Conservation (phyloP, 345 rosid genomes). For the Capsella bursapastoris region DNA sequence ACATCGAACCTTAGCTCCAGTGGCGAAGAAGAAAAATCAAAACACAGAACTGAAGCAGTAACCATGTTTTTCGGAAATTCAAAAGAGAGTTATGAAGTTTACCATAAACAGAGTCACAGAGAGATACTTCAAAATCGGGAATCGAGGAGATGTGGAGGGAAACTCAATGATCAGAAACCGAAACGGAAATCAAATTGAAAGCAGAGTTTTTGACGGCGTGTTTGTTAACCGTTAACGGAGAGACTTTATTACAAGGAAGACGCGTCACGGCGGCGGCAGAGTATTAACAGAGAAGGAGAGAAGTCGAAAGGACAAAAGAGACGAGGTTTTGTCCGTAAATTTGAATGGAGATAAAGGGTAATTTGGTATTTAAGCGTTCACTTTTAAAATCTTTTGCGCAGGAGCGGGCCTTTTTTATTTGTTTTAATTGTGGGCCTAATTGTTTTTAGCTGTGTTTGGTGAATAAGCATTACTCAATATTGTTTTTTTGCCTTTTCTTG, state of each 20-base stretch:
- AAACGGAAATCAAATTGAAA: not conserved
- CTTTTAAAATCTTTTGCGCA: slow-evolving; percentile 19
- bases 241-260: not conserved
- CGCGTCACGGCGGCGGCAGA: slow-evolving; percentile 15
- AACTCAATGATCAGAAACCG: slow-evolving; percentile 4
- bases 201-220: slow-evolving; percentile 21
- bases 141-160: slow-evolving; percentile 8
- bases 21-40: slow-evolving; percentile 21
- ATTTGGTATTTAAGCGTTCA: not conserved
- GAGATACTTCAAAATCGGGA: slow-evolving; percentile 14
- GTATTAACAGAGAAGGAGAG: not conserved
- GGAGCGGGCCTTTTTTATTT: slow-evolving; percentile 28
- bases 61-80: not conserved
- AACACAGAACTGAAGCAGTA: not conserved
- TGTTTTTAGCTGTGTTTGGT: slow-evolving; percentile 9
- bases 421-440: slow-evolving; percentile 13
- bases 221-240: slow-evolving; percentile 20
- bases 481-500: slow-evolving; percentile 5
- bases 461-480: slow-evolving; percentile 7
- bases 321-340: slow-evolving; percentile 14
- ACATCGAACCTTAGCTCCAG: slow-evolving; percentile 17
- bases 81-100: slow-evolving; percentile 38
- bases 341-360: slow-evolving; percentile 24
- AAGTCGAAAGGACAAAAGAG: slow-evolving; percentile 18
- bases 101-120: slow-evolving; percentile 34